These are phyloP conservation scores for Pichia sp. DNA, from an alignment of 1,139 yeast genomes.

Conservation along the genomic window DNA sequence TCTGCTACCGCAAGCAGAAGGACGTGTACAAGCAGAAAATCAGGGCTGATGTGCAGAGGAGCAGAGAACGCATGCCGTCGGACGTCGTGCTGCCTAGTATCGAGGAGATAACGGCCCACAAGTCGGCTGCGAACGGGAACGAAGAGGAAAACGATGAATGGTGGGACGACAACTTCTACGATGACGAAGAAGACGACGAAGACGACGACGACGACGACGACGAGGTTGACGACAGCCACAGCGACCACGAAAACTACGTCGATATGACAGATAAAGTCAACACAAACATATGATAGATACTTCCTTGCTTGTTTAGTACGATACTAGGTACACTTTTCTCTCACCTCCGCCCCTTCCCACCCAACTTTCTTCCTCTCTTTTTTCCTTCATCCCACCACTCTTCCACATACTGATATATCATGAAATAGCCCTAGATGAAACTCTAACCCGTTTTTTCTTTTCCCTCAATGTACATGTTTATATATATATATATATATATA, in stretches of 20 bases:
- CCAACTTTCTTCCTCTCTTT: constrained; percentile 1
- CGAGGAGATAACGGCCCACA: constrained; percentile 35
- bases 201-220: constrained; percentile 36
- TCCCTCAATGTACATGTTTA: no score
- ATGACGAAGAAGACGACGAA: constrained; percentile 54
- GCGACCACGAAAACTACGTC: constrained; percentile 25
- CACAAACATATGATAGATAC: not conserved
- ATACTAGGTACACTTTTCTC: constrained; percentile 11
- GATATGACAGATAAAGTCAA: constrained; percentile 16
- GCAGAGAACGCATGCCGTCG: constrained; percentile 78
- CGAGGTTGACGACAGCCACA: constrained; percentile 26
- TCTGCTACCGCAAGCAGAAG: constrained; percentile 81
- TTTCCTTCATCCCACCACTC: not conserved
- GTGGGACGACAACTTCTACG: constrained; percentile 66
- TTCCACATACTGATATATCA: not conserved
- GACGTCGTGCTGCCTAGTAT: constrained; percentile 79
- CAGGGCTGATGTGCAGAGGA: constrained; percentile 74
- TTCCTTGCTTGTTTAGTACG: constrained; percentile 5
- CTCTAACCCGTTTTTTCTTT: not conserved
- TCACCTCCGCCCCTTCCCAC: not conserved
- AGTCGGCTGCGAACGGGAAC: constrained; percentile 36
- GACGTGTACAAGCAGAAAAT: constrained; percentile 78
- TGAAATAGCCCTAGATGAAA: not conserved
- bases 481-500: not conserved
- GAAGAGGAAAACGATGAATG: constrained; percentile 80